phyloP scores from a whole-genome alignment of 2,329 filamentous ascomycete genomes.

The Emmonsia crescens region DNA sequence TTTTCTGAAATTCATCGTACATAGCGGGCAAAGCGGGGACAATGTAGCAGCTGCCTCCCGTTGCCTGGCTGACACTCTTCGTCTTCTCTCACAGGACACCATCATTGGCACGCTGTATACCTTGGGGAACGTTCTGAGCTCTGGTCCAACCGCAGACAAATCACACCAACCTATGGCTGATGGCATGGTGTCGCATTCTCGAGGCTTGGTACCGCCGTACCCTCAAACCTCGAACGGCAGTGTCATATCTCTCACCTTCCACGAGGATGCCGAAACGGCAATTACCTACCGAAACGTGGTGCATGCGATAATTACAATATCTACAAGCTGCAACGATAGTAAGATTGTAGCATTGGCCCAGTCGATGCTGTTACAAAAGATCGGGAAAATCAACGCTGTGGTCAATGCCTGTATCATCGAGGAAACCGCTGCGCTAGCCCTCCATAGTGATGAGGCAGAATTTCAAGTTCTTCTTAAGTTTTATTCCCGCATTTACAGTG shows the following conservation, averaged over 20 bases:
- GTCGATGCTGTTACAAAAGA: conserved; percentile 93
- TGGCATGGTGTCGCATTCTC: conserved; percentile 35
- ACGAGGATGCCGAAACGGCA: conserved; percentile 67
- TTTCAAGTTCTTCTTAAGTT: conserved; percentile 79
- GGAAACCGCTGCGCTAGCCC: conserved; percentile 66
- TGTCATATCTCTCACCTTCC: conserved; percentile 58
- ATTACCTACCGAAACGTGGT: conserved; percentile 78
- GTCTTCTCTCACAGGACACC: conserved; percentile 76
- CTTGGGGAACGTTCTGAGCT: conserved; percentile 87
- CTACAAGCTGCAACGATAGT: conserved; percentile 66
- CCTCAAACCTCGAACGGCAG: conserved; percentile 25
- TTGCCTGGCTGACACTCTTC: conserved; percentile 71
- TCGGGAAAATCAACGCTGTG: conserved; percentile 66
- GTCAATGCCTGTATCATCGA: conserved; percentile 80
- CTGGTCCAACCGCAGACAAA: conserved; percentile 47
- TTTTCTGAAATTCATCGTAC: conserved; percentile 78
- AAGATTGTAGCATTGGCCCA: conserved; percentile 90
- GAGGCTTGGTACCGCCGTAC: conserved; percentile 35
- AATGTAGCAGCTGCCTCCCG: conserved; percentile 70
- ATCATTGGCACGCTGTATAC: conserved; percentile 93
- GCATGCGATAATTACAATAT: conserved; percentile 88
- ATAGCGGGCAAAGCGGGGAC: conserved; percentile 58
- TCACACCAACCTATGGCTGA: conserved; percentile 20
- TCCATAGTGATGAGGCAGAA: conserved; percentile 67
- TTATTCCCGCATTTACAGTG: conserved; percentile 63